These are phyloP conservation scores for Datisca glomerata DNA, from an alignment of 306 rosid species.

Conservation along the genomic window DNA sequence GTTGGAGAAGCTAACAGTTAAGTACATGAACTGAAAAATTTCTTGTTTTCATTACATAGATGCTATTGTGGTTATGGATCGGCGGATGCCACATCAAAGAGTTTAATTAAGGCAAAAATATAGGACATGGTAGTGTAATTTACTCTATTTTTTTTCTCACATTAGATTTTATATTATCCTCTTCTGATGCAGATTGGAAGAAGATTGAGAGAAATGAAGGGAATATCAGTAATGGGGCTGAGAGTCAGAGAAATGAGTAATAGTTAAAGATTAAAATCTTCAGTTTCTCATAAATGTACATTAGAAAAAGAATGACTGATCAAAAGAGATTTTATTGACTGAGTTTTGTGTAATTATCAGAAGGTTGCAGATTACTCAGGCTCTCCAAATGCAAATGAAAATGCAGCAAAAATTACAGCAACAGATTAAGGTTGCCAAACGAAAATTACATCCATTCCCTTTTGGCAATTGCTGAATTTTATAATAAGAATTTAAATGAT, in stretches of 20 bases:
- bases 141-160: slow-evolving; percentile 35
- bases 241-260: not conserved
- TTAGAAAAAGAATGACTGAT: too few relatives aligned
- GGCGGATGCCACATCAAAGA: slow-evolving; percentile 90
- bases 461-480: not conserved
- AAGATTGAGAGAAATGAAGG: not conserved
- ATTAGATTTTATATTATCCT: slow-evolving; percentile 1
- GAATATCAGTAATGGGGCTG: not conserved
- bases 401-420: not conserved
- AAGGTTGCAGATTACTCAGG: not conserved
- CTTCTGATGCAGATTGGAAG: not conserved
- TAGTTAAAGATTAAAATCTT: not conserved
- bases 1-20: slow-evolving; percentile 85
- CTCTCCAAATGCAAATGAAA: not conserved
- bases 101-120: too few relatives aligned
- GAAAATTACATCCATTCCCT: not conserved
- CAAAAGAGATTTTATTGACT: too few relatives aligned
- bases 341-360: not conserved
- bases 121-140: slow-evolving; percentile 75
- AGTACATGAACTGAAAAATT: slow-evolving; percentile 22
- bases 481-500: too few relatives aligned
- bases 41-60: not conserved
- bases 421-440: not conserved
- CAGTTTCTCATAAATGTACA: too few relatives aligned
- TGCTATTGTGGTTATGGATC: slow-evolving; percentile 4